Evolutionary conservation across 176 grass and related monocot species (phyloP).

Genomic region (Pontederia paniculata): DNA sequence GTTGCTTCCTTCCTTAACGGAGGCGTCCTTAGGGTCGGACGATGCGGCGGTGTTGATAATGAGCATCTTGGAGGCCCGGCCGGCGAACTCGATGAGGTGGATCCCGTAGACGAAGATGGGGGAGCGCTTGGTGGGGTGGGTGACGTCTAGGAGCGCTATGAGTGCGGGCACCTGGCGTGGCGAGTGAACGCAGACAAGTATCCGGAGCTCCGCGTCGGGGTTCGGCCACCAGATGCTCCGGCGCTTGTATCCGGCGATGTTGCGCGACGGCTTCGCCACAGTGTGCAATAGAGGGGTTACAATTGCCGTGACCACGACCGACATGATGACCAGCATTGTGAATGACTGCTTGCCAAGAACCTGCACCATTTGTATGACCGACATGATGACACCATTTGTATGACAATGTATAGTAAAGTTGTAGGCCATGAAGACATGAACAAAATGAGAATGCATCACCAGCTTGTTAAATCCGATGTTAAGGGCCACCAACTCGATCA

Average conservation of each 20-base stretch:
- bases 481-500: conserved; percentile 68
- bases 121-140: conserved; percentile 30
- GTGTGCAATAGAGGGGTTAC: conserved; percentile 36
- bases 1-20: neutral
- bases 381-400: neutral
- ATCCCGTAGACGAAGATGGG: conserved; percentile 39
- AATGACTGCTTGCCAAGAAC: conserved; percentile 58
- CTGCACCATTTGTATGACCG: neutral
- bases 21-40: neutral
- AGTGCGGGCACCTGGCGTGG: conserved; percentile 40
- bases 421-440: neutral
- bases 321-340: conserved; percentile 64
- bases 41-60: conserved; percentile 31
- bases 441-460: conserved; percentile 18
- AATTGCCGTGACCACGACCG: conserved; percentile 34
- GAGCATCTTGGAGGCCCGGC: conserved; percentile 42
- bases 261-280: conserved; percentile 44
- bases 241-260: conserved; percentile 56
- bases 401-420: neutral
- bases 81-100: conserved; percentile 62
- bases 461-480: conserved; percentile 53
- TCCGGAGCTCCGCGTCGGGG: conserved; percentile 36
- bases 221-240: conserved; percentile 49
- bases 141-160: conserved; percentile 36
- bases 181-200: conserved; percentile 45